These are phyloP conservation scores for Nemania sp. DNA, from an alignment of 2,329 filamentous ascomycete genomes.

Conservation along the genomic window DNA sequence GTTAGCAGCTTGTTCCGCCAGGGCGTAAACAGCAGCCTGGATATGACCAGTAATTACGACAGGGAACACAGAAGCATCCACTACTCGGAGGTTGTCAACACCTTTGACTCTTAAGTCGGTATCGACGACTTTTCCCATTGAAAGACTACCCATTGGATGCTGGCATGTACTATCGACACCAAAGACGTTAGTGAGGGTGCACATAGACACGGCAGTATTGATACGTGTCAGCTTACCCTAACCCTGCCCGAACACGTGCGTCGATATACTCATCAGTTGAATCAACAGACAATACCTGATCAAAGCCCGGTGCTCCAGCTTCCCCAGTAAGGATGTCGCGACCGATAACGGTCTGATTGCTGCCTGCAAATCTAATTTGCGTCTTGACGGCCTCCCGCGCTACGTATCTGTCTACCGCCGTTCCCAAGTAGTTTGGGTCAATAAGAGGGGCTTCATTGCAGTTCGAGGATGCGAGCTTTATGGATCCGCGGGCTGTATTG, in stretches of 20 bases:
- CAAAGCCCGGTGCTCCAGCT: conserved; percentile 27
- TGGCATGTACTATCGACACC: not conserved
- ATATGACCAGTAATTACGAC: conserved; percentile 50
- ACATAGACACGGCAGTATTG: not conserved
- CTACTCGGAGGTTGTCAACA: not conserved
- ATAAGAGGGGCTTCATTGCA: conserved; percentile 27
- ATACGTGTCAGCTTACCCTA: conserved; percentile 7
- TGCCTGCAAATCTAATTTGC: conserved; percentile 29
- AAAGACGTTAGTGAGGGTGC: not conserved
- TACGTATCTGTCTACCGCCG: conserved; percentile 40
- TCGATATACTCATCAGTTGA: conserved; percentile 28
- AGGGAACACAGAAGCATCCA: not conserved
- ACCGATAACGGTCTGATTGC: conserved; percentile 30
- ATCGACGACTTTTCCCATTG: conserved; percentile 33
- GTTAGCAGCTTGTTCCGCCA: conserved; percentile 63
- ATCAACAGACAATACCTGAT: conserved; percentile 11
- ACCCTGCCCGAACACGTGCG: conserved; percentile 17
- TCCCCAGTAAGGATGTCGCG: conserved; percentile 38
- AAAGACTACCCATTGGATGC: not conserved
- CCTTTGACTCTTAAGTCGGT: not conserved
- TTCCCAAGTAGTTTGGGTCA: conserved; percentile 40
- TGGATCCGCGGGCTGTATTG: conserved; percentile 37
- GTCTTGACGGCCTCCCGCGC: conserved; percentile 35
- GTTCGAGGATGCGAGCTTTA: conserved; percentile 31
- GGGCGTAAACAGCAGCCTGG: conserved; percentile 55